A percentile compares a stretch with the other conserved stretches of the same genome.
phyloP scores from a whole-genome alignment of 169 alveolate species.

The Plasmodium knowlesi region DNA sequence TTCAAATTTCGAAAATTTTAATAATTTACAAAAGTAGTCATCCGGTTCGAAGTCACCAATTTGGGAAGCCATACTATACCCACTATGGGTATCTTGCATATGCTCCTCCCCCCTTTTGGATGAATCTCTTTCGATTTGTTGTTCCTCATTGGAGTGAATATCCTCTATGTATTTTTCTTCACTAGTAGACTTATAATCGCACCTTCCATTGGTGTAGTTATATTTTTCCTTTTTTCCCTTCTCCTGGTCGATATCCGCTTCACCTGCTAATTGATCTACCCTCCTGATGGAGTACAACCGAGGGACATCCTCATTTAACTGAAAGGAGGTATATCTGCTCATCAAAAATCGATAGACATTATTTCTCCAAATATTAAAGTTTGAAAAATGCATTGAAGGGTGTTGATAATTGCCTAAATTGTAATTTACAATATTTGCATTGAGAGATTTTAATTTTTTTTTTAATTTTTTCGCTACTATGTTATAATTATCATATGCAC shows the following conservation, averaged over 20 bases:
- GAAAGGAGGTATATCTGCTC: constrained; percentile 10
- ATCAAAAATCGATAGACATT: constrained; percentile 43
- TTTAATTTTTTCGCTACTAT: constrained; percentile 55
- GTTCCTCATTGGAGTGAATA: not conserved
- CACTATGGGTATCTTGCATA: not conserved
- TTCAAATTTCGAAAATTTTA: constrained; percentile 23
- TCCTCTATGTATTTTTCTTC: no score
- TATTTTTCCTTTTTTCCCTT: no score
- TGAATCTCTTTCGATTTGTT: not conserved
- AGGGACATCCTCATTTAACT: constrained; percentile 13
- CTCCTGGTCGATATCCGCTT: no score
- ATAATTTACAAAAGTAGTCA: constrained; percentile 18
- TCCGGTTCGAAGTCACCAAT: constrained; percentile 2
- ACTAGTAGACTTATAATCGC: no score
- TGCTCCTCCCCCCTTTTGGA: not conserved
- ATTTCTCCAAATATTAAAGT: constrained; percentile 46
- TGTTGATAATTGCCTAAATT: constrained; percentile 70
- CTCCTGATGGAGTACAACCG: not conserved
- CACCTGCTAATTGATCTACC: not conserved
- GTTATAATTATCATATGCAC: constrained; percentile 70
- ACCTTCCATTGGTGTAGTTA: not conserved
- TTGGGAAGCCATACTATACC: not conserved
- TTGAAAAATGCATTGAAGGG: constrained; percentile 70
- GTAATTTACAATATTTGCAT: constrained; percentile 50
- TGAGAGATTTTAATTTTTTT: constrained; percentile 43